Evolutionary conservation across 2,329 filamentous ascomycete genomes (phyloP), one percentile per base, ranked within the genome.

Genomic region (Biscogniauxia sp.): DNA sequence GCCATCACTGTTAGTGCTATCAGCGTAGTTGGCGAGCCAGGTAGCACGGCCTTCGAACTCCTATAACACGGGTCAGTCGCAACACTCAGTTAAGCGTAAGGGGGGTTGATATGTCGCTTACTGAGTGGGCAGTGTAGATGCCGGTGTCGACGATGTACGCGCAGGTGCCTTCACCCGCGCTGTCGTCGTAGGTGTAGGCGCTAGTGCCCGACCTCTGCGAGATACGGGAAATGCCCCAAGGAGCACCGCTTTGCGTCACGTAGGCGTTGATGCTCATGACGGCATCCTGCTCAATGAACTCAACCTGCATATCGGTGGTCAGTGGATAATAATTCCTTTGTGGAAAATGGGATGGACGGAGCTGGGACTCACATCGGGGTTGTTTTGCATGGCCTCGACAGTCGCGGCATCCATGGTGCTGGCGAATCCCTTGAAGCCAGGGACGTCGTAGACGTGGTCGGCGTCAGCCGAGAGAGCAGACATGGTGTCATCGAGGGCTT

Each of bases 91-190:
- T 11, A n/a, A 6, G 8, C 4, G 17, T 19, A 50, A n/a, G n/a
- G n/a, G n/a, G 19, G 32, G 45, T 19, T 28, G 28, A 55, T 57
- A 56, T 25, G 56, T 20, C 45, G 57, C 69, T 9, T 70, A 72
- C 70, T 54, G 70, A 26, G 57, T 87, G 84, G 5, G 69, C 59
- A 20, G 72, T 76, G 51, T 77, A 75, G 56, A 86, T 79, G 45
- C 84, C 84, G 0, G 80, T 84, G 69, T 87, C 84, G 58, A 86
- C 72, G 56, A 87, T 72, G 68, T 86, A 87, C 54, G 79, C 74
- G 61, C 77, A 84, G 56, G 73, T 78, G 32, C 72, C 75, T 15
- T 68, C 58, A 15, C 80, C 80, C 20, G 78, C 77, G 20, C 68
- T 74, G 8, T 66, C 60, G 61, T 82, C 77, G 68, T 81, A 82